phyloP scores from a whole-genome alignment of 164 flowering plant genomes.

The Aristolochia fimbriata region DNA sequence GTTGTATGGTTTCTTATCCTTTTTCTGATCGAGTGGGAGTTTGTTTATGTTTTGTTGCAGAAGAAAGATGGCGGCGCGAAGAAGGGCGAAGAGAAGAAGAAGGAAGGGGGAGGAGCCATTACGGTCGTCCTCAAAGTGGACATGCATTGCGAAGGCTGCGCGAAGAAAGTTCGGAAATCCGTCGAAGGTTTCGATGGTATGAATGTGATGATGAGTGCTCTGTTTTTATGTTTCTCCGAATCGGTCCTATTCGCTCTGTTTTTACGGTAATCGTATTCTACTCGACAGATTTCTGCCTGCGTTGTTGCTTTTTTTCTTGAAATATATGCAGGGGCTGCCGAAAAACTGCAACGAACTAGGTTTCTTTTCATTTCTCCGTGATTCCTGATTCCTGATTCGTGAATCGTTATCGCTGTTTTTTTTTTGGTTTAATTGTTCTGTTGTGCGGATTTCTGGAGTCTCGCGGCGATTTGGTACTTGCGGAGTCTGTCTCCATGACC shows the following conservation, averaged over 20 bases:
- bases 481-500: neutral
- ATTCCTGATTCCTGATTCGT: neutral
- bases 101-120: conserved; percentile 31
- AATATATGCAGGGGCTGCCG: neutral
- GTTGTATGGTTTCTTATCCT: neutral
- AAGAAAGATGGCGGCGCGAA: conserved; percentile 11
- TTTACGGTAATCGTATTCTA: neutral
- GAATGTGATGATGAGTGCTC: too few relatives aligned
- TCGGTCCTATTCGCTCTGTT: neutral
- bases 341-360: neutral
- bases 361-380: neutral
- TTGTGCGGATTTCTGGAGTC: neutral
- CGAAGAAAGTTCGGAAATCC: conserved; percentile 45
- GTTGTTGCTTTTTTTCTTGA: neutral
- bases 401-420: neutral
- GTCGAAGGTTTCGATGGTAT: conserved; percentile 44
- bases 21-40: neutral
- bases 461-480: neutral
- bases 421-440: neutral
- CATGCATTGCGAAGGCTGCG: conserved; percentile 93
- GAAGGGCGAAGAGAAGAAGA: conserved; percentile 17
- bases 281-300: neutral
- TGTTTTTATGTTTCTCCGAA: neutral
- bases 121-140: conserved; percentile 61
- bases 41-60: neutral